These are phyloP conservation scores for Ceratocystis diversiconidia DNA, from an alignment of 2,329 filamentous ascomycete species.

Conservation along the genomic window DNA sequence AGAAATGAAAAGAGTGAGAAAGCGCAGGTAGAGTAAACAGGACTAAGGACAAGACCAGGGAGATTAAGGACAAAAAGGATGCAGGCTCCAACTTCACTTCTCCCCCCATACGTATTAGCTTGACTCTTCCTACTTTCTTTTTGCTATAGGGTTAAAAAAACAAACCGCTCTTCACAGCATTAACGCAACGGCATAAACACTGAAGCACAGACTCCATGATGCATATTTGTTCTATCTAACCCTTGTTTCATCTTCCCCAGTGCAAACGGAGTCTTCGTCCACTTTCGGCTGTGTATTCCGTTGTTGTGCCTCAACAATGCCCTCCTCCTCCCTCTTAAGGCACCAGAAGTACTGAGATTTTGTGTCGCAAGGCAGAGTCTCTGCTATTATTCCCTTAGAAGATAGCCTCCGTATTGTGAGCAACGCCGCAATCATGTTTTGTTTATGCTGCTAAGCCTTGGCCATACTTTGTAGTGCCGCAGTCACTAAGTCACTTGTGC, in stretches of 20 bases:
- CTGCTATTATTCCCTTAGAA: neutral
- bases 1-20: too few relatives aligned
- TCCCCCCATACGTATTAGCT: too few relatives aligned
- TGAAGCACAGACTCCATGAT: neutral
- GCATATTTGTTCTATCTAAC: neutral
- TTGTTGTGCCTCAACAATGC: neutral
- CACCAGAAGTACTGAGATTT: too few relatives aligned
- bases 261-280: neutral
- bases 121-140: neutral
- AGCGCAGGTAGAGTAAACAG: too few relatives aligned
- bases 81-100: neutral
- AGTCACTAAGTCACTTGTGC: too few relatives aligned
- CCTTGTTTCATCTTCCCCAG: neutral
- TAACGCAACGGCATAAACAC: neutral
- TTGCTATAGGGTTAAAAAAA: neutral
- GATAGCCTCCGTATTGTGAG: too few relatives aligned
- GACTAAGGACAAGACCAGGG: too few relatives aligned
- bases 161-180: neutral
- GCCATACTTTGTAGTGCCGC: too few relatives aligned
- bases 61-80: too few relatives aligned
- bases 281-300: neutral
- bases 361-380: neutral
- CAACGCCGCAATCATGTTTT: neutral
- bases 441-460: too few relatives aligned
- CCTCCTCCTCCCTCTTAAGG: neutral